These are phyloP conservation scores for Cladosporium sp. DNA, from an alignment of 2,329 filamentous ascomycete species.

Conservation along the genomic window DNA sequence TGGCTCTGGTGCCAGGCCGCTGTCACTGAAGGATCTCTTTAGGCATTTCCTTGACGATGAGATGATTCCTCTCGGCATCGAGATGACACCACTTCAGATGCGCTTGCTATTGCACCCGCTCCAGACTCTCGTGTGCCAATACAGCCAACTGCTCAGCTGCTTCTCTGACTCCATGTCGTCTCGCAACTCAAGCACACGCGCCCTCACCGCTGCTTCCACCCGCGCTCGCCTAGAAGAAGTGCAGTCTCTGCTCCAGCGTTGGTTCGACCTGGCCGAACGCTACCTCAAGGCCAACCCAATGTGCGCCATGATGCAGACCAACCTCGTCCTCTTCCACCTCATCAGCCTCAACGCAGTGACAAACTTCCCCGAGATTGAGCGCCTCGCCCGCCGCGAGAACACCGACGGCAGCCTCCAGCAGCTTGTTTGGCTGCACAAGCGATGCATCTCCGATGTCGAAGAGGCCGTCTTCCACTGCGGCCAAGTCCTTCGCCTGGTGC, in stretches of 20 bases:
- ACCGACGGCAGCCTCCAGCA: slow-evolving; percentile 60
- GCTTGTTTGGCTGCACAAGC: slow-evolving; percentile 59
- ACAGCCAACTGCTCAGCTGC: slow-evolving; percentile 66
- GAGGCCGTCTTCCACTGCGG: slow-evolving; percentile 69
- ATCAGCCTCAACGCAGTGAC: slow-evolving; percentile 70
- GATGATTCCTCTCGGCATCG: slow-evolving; percentile 54
- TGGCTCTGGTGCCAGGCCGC: slow-evolving; percentile 54
- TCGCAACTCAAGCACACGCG: slow-evolving; percentile 47
- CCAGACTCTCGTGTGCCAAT: slow-evolving; percentile 65
- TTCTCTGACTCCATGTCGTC: slow-evolving; percentile 59
- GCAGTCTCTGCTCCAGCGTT: slow-evolving; percentile 64
- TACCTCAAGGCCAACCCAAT: slow-evolving; percentile 58
- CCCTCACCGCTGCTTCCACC: slow-evolving; percentile 63
- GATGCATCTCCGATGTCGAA: slow-evolving; percentile 64
- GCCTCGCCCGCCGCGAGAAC: slow-evolving; percentile 63
- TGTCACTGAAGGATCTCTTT: slow-evolving; percentile 67
- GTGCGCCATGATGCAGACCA: slow-evolving; percentile 64
- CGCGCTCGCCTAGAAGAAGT: slow-evolving; percentile 64
- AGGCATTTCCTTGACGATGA: slow-evolving; percentile 68
- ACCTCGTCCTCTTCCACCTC: slow-evolving; percentile 69
- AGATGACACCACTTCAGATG: slow-evolving; percentile 60
- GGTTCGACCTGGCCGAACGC: slow-evolving; percentile 65
- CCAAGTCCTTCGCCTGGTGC: slow-evolving; percentile 64
- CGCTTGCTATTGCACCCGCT: slow-evolving; percentile 69
- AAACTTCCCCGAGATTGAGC: slow-evolving; percentile 68